Base-by-base conservation (phyloP, 2,329 filamentous ascomycete species). In the Calycina herbarum region DNA sequence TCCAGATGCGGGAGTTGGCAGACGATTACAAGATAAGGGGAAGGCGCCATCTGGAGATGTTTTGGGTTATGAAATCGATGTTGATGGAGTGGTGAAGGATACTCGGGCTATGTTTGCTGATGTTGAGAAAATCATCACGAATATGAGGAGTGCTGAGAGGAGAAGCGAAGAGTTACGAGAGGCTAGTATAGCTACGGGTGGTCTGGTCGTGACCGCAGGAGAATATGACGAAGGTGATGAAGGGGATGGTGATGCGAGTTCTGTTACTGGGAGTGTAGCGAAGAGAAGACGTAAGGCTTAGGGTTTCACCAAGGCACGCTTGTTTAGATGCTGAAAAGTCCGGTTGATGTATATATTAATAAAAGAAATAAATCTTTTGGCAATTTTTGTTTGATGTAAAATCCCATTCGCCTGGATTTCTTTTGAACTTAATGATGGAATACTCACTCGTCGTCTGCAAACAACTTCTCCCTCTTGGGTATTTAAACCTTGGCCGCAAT, bases 61-160 rank as follows among this genome's bases (percentile, higher is more conserved):
- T 31, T 66, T 72, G 1, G 79, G 86, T 8, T 91, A 90, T 71
- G 86, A 89, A 71, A 82, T 89, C 13, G 89, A 93, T 69, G 93
- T 96, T 77, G 92, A 94, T 45, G 92, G 91, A 3, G 89, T 97
- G 35, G 94, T 97, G 38, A 89, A 91, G 66, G 93, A 96, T 74
- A 93, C 94, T 0, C 83, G 90, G 64, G 90, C 92, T 76, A 97
- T 97, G 93, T 96, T 93, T 73, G 84, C 90, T 66, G 91, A 94
- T 77, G 92, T 96, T 1, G 90, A 96, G 79, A 88, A 72, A 60
- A 72, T 73, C 29, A 68, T 77, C 29, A 72, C 69, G 5, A 67
- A 69, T 58, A 57, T 77, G 51, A 69, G 75, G 59, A 70, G 66
- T 60, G 73, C 73, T 5, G 75, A 76, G 60, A 69, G 74, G 27